These are phyloP conservation scores for Cladosporium sp. DNA, from an alignment of 2,329 filamentous ascomycete genomes.

Conservation along the genomic window DNA sequence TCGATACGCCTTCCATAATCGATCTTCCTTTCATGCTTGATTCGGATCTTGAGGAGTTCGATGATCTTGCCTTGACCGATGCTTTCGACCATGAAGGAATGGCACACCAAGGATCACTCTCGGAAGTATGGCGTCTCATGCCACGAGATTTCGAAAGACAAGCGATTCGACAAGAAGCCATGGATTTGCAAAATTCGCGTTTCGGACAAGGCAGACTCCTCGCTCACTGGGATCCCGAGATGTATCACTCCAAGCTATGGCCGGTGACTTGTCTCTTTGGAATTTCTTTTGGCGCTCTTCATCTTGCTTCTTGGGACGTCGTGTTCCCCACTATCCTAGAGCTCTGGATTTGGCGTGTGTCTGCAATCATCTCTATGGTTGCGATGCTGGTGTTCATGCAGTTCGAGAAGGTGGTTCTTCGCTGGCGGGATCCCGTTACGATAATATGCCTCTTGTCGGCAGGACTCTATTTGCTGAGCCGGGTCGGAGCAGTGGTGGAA, in stretches of 20 bases:
- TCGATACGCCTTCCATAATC: conserved; percentile 31
- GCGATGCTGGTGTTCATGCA: conserved; percentile 20
- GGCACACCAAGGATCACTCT: conserved; percentile 22
- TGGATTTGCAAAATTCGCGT: conserved; percentile 4
- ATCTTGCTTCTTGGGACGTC: conserved; percentile 31
- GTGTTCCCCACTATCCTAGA: conserved; percentile 29
- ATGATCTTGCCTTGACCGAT: conserved; percentile 25
- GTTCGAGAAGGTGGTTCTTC: conserved; percentile 11
- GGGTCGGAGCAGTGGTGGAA: conserved; percentile 3
- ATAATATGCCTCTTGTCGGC: too few relatives aligned
- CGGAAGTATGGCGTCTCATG: conserved; percentile 30
- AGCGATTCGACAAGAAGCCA: conserved; percentile 18
- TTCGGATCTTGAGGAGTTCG: conserved; percentile 23
- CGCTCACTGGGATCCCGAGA: conserved; percentile 23
- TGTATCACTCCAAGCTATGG: conserved; percentile 26
- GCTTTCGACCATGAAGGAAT: conserved; percentile 28
- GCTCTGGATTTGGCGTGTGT: conserved; percentile 29
- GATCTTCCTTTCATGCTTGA: conserved; percentile 27
- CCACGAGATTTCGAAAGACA: conserved; percentile 32
- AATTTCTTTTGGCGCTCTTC: conserved; percentile 29
- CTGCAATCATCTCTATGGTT: conserved; percentile 27
- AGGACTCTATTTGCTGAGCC: conserved; percentile 37
- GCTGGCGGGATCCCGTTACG: conserved; percentile 38
- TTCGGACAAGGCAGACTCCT: conserved; percentile 14
- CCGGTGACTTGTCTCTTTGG: conserved; percentile 19